These are phyloP conservation scores for Aspergillus felis DNA, from an alignment of 2,329 filamentous ascomycete species.

Conservation along the genomic window DNA sequence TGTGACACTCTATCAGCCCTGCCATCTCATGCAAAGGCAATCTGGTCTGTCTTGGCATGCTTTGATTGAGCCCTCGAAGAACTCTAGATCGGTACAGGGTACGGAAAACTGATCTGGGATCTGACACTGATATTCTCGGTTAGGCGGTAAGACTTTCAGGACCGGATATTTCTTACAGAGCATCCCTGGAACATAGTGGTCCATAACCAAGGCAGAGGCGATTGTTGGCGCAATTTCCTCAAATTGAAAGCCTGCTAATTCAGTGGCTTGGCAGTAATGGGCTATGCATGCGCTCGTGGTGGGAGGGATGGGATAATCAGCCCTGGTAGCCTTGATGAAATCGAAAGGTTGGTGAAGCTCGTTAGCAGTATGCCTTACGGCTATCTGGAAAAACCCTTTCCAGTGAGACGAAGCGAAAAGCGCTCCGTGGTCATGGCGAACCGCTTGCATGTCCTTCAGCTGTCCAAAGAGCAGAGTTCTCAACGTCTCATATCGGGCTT, in stretches of 20 bases:
- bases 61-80: not conserved
- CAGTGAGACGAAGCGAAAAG: conserved; percentile 1
- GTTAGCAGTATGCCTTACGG: not conserved
- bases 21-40: not conserved
- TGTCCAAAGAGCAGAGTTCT: not conserved
- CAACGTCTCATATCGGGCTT: not conserved
- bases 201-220: conserved; percentile 15
- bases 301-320: conserved; percentile 5
- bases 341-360: not conserved
- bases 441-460: not conserved
- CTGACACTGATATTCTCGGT: conserved; percentile 7
- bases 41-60: not conserved
- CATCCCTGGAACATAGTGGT: conserved; percentile 20
- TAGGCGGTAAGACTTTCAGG: not conserved
- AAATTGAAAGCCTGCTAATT: not conserved
- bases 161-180: conserved; percentile 2
- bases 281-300: conserved; percentile 2
- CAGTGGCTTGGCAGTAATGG: conserved; percentile 11
- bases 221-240: conserved; percentile 7
- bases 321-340: conserved; percentile 8
- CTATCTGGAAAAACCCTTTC: conserved; percentile 5
- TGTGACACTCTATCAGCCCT: not conserved
- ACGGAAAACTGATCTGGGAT: conserved; percentile 10
- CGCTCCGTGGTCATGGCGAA: not conserved
- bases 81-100: conserved; percentile 8